Evolutionary conservation across 768 basidiomycete species (phyloP), one percentile per base, ranked within the genome.

Genomic region (Phlebiopsis gigantea): DNA sequence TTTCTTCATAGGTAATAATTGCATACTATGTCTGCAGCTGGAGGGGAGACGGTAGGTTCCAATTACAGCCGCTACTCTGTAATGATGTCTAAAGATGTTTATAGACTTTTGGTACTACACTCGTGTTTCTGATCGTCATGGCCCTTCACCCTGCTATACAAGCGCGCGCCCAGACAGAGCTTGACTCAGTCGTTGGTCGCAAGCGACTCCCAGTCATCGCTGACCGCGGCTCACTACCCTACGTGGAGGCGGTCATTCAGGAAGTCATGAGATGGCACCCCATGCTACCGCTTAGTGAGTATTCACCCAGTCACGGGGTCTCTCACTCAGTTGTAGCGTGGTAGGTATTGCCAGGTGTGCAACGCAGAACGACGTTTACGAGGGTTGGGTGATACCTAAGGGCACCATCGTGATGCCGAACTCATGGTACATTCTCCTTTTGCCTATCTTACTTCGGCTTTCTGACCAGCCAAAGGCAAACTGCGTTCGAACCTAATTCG

Each of bases 301-400:
- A 1, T 4, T 9, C n/a, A n/a, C n/a, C n/a, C n/a, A n/a, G n/a
- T n/a, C n/a, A n/a, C n/a, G n/a, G n/a, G n/a, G 15, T 15, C 39
- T 12, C 10, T 28, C 7, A n/a, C 14, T 10, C 7, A 22, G 22
- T 55, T 8, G 9, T n/a, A n/a, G n/a, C n/a, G n/a, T n/a, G n/a
- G n/a, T n/a, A 84, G 83, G 73, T 52, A 73, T 85, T 46, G 83
- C 84, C 0, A 83, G 85, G 51, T 71, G 79, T 41, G 56, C 81
- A 61, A 79, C 74, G 69, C 75, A 81, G 63, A 79, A 85, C 57
- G 83, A 86, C 59, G 63, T 80, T 28, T 85, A 84, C 58, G 64
- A 73, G 24, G 80, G 76, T 4, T 74, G 75, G 69, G 69, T 74
- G 29, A 77, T 85, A 31, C 84, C 84, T n/a, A 79, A 82, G 63